These are phyloP conservation scores for Ophiocordyceps polyrhachis-furcata DNA, from an alignment of 2,329 filamentous ascomycete species.

Conservation along the genomic window DNA sequence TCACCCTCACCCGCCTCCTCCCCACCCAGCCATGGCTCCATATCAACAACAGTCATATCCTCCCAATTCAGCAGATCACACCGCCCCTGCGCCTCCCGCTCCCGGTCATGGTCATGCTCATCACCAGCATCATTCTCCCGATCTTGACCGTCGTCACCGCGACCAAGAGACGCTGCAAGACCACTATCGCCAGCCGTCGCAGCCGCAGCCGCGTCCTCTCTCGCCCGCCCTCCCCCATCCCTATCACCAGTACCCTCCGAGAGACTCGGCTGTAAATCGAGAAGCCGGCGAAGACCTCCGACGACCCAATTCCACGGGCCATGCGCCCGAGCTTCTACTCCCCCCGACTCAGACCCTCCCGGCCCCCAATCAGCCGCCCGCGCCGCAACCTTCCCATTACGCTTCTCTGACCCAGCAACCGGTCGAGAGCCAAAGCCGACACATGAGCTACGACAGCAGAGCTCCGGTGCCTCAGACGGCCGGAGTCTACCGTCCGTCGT, in stretches of 20 bases:
- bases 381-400: conserved; percentile 15
- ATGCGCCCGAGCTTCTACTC: conserved; percentile 16
- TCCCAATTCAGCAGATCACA: conserved; percentile 14
- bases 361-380: conserved; percentile 11
- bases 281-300: conserved; percentile 33
- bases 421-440: conserved; percentile 27
- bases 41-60: conserved; percentile 21
- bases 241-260: conserved; percentile 22
- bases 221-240: conserved; percentile 24
- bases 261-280: conserved; percentile 37
- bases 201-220: conserved; percentile 13
- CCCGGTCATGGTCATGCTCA: conserved; percentile 12
- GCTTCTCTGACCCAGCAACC: conserved; percentile 3
- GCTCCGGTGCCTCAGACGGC: conserved; percentile 25
- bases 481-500: conserved; percentile 20
- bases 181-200: conserved; percentile 20
- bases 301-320: conserved; percentile 33
- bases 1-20: conserved; percentile 2
- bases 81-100: conserved; percentile 8
- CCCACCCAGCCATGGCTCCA: conserved; percentile 15
- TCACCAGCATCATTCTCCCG: conserved; percentile 17
- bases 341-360: conserved; percentile 14
- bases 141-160: conserved; percentile 36
- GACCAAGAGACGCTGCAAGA: conserved; percentile 38
- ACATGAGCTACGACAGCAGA: conserved; percentile 33